Evolutionary conservation across 768 basidiomycete species (phyloP), one percentile per base, ranked within the genome.

Genomic region (Macrolepiota albuminosa): DNA sequence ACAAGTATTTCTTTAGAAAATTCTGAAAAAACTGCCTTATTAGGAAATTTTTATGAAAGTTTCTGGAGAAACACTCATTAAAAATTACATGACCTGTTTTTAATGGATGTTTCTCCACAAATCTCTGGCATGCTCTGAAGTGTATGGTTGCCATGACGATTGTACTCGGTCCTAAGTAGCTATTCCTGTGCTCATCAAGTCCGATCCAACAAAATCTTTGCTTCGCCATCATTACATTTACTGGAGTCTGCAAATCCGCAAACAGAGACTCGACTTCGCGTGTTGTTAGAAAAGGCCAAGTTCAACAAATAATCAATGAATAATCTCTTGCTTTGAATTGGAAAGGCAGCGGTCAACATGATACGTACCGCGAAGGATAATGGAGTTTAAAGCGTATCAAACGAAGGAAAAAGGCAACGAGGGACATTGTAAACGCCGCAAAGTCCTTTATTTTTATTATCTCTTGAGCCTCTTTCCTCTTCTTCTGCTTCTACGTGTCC

Each of bases 71-170:
- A n/a, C n/a, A n/a, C n/a, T n/a, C n/a, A n/a, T n/a, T n/a, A n/a
- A n/a, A n/a, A n/a, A n/a, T n/a, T n/a, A n/a, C n/a, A n/a, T n/a
- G n/a, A n/a, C n/a, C n/a, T n/a, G n/a, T n/a, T n/a, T n/a, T n/a
- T n/a, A n/a, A n/a, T n/a, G n/a, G n/a, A n/a, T n/a, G n/a, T n/a
- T n/a, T n/a, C n/a, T n/a, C n/a, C n/a, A n/a, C n/a, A n/a, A n/a
- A n/a, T n/a, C n/a, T n/a, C n/a, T n/a, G n/a, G n/a, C n/a, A n/a
- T n/a, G n/a, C n/a, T n/a, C n/a, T n/a, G n/a, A n/a, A n/a, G n/a
- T n/a, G n/a, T n/a, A n/a, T 10, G 67, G 69, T 34, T 7, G 66
- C 64, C 43, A 64, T 40, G 31, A 71, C 61, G 6, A 0, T 61
- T 43, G 50, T 64, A 69, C 47, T 62, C 37, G 14, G 55, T 58